phyloP scores from a whole-genome alignment of 495 filamentous ascomycete species.

The Hypoxylon fuscum region DNA sequence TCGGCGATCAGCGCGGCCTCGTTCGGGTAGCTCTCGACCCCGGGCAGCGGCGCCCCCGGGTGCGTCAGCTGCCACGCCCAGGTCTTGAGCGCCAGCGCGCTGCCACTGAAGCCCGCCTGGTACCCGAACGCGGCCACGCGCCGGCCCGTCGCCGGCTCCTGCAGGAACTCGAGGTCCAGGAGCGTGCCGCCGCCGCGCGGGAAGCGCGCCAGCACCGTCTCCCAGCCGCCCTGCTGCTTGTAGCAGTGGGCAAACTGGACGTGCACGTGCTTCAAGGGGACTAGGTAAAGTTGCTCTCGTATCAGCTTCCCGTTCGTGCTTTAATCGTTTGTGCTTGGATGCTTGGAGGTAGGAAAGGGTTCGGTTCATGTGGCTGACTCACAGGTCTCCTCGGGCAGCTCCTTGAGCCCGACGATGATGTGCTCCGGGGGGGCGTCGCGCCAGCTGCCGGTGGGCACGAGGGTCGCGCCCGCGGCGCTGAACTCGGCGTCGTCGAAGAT shows the following conservation, averaged over 20 bases:
- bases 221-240: slow-evolving; percentile 80
- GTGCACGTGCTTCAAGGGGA: slow-evolving; percentile 86
- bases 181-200: slow-evolving; percentile 83
- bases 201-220: slow-evolving; percentile 81
- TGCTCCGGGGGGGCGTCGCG: slow-evolving; percentile 74
- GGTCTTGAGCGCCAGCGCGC: slow-evolving; percentile 81
- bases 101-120: slow-evolving; percentile 83
- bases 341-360: background rate
- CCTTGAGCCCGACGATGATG: slow-evolving; percentile 92
- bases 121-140: slow-evolving; percentile 81
- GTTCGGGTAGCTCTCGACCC: slow-evolving; percentile 78
- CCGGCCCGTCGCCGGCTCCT: slow-evolving; percentile 72
- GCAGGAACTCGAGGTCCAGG: slow-evolving; percentile 92
- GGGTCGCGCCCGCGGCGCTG: slow-evolving; percentile 69
- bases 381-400: slow-evolving; percentile 86
- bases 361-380: no score
- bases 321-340: background rate
- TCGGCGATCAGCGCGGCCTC: slow-evolving; percentile 76
- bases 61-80: slow-evolving; percentile 90
- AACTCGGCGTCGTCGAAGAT: slow-evolving; percentile 85
- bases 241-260: slow-evolving; percentile 78
- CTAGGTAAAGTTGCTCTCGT: slow-evolving; percentile 40
- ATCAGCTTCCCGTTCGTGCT: slow-evolving; percentile 8
- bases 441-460: slow-evolving; percentile 89
- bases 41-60: slow-evolving; percentile 69